phyloP scores from a whole-genome alignment of 345 rosid species.

The Lepidium sativum region DNA sequence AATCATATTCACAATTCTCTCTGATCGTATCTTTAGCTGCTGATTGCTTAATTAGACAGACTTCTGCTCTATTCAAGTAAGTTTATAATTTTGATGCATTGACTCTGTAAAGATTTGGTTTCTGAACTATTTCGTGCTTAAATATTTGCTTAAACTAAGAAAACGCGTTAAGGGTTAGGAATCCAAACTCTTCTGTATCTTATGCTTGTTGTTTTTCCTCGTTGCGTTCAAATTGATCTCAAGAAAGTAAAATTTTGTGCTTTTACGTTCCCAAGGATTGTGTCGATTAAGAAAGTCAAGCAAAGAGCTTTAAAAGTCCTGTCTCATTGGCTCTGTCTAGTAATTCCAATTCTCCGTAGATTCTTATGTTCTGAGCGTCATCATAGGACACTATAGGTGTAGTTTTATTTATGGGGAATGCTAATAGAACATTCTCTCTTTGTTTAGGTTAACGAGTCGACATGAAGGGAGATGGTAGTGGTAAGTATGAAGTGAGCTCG shows the following conservation, averaged over 20 bases:
- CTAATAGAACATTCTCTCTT: neutral
- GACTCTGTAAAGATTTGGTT: neutral
- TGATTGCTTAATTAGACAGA: neutral
- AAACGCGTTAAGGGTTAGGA: too few relatives aligned
- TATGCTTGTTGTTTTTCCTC: too few relatives aligned
- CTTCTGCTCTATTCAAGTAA: conserved; percentile 3
- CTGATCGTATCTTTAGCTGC: neutral
- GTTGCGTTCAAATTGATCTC: too few relatives aligned
- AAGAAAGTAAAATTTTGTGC: neutral
- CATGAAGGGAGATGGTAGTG: conserved; percentile 17
- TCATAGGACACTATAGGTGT: neutral
- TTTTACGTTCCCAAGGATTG: neutral
- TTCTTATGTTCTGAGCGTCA: neutral
- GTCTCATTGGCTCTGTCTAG: neutral
- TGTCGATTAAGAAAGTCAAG: neutral
- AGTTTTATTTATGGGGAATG: neutral
- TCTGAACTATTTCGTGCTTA: neutral
- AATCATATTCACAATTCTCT: too few relatives aligned
- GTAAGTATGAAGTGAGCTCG: conserved; percentile 16
- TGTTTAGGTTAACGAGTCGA: neutral
- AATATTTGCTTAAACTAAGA: neutral
- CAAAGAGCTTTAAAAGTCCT: neutral
- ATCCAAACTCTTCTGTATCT: too few relatives aligned
- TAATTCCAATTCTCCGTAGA: neutral
- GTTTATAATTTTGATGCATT: neutral